These are phyloP conservation scores for Cyberlindnera mississippiensis DNA, from an alignment of 805 yeast genomes.

Conservation along the genomic window DNA sequence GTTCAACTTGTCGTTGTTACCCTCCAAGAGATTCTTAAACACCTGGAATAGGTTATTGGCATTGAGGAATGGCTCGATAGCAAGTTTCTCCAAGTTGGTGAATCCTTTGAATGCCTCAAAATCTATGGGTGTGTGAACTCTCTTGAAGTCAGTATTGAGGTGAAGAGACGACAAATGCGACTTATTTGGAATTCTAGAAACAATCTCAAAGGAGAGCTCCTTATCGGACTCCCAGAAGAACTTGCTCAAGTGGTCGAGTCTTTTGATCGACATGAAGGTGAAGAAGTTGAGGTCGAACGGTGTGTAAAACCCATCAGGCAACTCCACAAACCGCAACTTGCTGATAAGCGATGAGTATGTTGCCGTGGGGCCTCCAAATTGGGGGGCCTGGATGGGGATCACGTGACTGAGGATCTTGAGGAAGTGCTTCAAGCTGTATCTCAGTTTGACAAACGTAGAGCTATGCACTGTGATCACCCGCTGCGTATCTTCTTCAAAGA, in stretches of 20 bases:
- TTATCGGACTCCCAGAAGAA: slow-evolving; percentile 33
- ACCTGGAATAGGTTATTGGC: slow-evolving; percentile 25
- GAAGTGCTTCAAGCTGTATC: slow-evolving; percentile 38
- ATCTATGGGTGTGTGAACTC: slow-evolving; percentile 9
- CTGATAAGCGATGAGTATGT: slow-evolving; percentile 22
- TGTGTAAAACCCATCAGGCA: slow-evolving; percentile 40
- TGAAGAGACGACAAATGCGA: slow-evolving; percentile 25
- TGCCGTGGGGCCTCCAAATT: not conserved
- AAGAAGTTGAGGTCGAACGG: slow-evolving; percentile 32
- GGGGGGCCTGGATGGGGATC: slow-evolving; percentile 5
- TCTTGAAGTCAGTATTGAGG: slow-evolving; percentile 31
- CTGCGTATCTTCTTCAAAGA: slow-evolving; percentile 28
- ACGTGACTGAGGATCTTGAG: slow-evolving; percentile 18
- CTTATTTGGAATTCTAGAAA: slow-evolving; percentile 33
- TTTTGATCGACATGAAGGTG: slow-evolving; percentile 25
- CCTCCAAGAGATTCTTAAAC: slow-evolving; percentile 16
- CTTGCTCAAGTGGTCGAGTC: slow-evolving; percentile 27
- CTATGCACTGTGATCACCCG: slow-evolving; percentile 1
- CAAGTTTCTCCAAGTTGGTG: slow-evolving; percentile 31
- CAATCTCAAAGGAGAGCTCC: slow-evolving; percentile 31
- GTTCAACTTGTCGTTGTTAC: slow-evolving; percentile 5
- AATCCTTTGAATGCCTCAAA: slow-evolving; percentile 20
- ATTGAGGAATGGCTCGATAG: slow-evolving; percentile 34
- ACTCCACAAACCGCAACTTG: slow-evolving; percentile 31
- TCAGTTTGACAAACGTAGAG: slow-evolving; percentile 33